phyloP scores from a whole-genome alignment of 106 monocot species.

The Vanilla planifolia region DNA sequence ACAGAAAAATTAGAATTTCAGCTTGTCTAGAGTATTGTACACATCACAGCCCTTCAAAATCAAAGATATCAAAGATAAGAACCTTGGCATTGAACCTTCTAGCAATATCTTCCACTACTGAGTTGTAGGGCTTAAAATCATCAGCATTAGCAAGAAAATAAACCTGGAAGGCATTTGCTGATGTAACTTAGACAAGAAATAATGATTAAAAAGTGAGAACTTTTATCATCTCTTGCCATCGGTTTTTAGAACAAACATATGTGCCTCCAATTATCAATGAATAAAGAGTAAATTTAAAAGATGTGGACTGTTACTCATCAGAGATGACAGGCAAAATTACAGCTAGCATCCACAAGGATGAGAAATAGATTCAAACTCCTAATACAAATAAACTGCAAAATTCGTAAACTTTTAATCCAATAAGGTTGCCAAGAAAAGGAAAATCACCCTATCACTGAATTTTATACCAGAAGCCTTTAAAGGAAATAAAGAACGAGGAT shows the following conservation, averaged over 20 bases:
- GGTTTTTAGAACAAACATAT: background rate
- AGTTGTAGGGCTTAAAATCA: slow-evolving; percentile 39
- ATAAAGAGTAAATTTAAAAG: background rate
- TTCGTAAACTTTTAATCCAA: background rate
- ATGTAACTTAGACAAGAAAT: too few species aligned
- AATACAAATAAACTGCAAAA: background rate
- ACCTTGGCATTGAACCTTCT: slow-evolving; percentile 80
- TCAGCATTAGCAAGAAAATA: slow-evolving; percentile 67
- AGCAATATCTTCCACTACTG: slow-evolving; percentile 53
- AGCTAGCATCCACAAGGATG: background rate
- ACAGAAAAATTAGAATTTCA: background rate
- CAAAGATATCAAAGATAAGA: background rate
- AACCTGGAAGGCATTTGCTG: slow-evolving; percentile 38
- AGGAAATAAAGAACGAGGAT: too few species aligned
- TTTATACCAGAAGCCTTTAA: background rate
- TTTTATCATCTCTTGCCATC: too few species aligned
- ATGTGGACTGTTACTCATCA: background rate
- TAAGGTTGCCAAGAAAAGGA: background rate
- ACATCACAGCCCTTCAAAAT: background rate
- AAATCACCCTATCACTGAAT: background rate
- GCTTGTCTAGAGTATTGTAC: background rate
- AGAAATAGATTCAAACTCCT: background rate
- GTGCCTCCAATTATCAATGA: background rate
- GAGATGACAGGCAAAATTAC: background rate
- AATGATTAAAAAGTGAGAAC: too few species aligned